phyloP scores from a whole-genome alignment of 805 yeast genomes.

The Candida xyloterini region DNA sequence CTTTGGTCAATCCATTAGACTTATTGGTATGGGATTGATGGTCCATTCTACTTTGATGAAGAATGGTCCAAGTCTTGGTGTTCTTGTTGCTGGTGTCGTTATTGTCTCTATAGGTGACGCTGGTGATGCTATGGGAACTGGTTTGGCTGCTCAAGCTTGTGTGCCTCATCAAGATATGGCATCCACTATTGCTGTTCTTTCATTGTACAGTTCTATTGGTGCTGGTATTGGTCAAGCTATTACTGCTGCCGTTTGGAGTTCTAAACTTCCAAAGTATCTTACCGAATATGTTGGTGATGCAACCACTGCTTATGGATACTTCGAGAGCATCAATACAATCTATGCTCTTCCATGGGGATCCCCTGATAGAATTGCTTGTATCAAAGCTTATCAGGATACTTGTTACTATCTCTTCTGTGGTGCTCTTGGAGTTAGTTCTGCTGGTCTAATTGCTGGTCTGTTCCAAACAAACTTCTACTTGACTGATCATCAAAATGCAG shows the following conservation, averaged over 20 bases:
- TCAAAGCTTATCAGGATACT: slow-evolving; percentile 33
- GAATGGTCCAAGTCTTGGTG: slow-evolving; percentile 35
- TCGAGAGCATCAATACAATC: slow-evolving; percentile 25
- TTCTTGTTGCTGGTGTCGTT: slow-evolving; percentile 51
- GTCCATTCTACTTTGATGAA: slow-evolving; percentile 8
- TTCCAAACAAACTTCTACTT: slow-evolving; percentile 36
- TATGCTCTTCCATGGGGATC: slow-evolving; percentile 27
- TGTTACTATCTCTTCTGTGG: slow-evolving; percentile 29
- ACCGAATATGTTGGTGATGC: slow-evolving; percentile 19
- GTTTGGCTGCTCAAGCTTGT: slow-evolving; percentile 38
- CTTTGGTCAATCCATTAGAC: slow-evolving; percentile 32
- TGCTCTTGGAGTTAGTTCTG: slow-evolving; percentile 30
- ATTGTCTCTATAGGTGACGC: slow-evolving; percentile 36
- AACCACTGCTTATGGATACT: slow-evolving; percentile 28
- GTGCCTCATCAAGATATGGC: slow-evolving; percentile 33
- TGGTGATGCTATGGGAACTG: slow-evolving; percentile 31
- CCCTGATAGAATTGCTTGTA: slow-evolving; percentile 33
- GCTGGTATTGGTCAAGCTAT: slow-evolving; percentile 37
- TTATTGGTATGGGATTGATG: slow-evolving; percentile 25
- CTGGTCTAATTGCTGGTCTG: slow-evolving; percentile 31
- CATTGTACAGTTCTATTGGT: slow-evolving; percentile 34
- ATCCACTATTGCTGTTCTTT: slow-evolving; percentile 31
- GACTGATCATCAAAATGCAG: slow-evolving; percentile 37
- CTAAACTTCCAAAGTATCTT: slow-evolving; percentile 42
- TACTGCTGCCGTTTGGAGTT: slow-evolving; percentile 43